These are phyloP conservation scores for Penicillium arizonense DNA, from an alignment of 495 filamentous ascomycete genomes.

Conservation along the genomic window DNA sequence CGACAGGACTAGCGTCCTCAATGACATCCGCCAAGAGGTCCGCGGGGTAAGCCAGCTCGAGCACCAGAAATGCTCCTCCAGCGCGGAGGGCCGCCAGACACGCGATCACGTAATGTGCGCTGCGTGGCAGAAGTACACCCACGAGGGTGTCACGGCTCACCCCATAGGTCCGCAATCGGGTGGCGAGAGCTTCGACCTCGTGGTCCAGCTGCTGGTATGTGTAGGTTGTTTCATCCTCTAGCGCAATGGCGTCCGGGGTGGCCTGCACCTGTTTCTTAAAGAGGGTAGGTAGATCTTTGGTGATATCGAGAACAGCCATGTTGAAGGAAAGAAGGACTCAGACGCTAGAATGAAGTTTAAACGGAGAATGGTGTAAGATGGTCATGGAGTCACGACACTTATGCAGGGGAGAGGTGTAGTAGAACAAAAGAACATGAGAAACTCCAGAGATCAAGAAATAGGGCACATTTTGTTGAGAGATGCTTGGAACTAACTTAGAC, in stretches of 20 bases:
- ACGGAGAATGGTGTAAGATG: background rate
- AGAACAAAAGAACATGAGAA: too few species aligned
- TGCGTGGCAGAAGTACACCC: conserved; percentile 63
- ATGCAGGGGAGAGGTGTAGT: background rate
- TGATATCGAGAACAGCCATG: conserved; percentile 59
- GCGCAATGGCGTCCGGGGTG: conserved; percentile 57
- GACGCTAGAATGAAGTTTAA: background rate
- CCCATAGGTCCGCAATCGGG: conserved; percentile 53
- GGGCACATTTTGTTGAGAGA: too few species aligned
- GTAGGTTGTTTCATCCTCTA: conserved; percentile 59
- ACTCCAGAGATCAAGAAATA: too few species aligned
- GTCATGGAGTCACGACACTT: background rate
- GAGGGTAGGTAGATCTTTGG: conserved; percentile 60
- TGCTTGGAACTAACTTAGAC: too few species aligned
- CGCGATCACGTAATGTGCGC: conserved; percentile 67
- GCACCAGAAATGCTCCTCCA: conserved; percentile 67
- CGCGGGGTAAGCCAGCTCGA: conserved; percentile 67
- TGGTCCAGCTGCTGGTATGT: conserved; percentile 61
- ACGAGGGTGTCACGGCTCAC: conserved; percentile 62
- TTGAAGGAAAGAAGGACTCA: background rate
- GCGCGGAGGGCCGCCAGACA: conserved; percentile 65
- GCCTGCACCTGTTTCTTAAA: conserved; percentile 55
- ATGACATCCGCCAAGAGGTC: conserved; percentile 64
- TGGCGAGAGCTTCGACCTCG: conserved; percentile 53
- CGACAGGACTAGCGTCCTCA: conserved; percentile 60